Base-by-base conservation (phyloP, 2,329 filamentous ascomycete species). In the Sarocladium kiliense region DNA sequence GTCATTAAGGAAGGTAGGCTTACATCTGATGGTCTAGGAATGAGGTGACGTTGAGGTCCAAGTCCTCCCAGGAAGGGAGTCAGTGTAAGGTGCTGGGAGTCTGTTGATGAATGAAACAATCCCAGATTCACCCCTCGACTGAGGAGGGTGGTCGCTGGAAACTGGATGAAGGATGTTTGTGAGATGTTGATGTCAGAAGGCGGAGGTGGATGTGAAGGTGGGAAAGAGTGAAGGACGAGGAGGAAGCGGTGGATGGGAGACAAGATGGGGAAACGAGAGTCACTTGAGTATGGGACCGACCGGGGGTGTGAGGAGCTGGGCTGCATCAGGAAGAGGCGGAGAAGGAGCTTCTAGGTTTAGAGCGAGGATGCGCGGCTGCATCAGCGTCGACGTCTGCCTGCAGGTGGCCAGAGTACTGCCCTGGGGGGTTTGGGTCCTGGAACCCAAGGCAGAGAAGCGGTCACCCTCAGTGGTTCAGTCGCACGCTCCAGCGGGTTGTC, bases 161-260 rank as follows among this genome's bases (percentile, higher is more conserved):
- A 25, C 23, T 3, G 9, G 12, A 27, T 30, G 39, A 47, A 26
- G 37, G 39, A 32, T 19, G 19, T 23, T 21, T 37, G 25, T 47
- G 34, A 26, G 23, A 44, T 34, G 18, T 5, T 45, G 47, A 51
- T 27, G 47, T n/a, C n/a, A n/a, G 27, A 49, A 49, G 49, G 36
- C 16, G 41, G 19, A 50, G 34, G 54, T 16, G 47, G 53, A 51
- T 25, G 47, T 32, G 25, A 50, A 54, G 53, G 42, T 51, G 37
- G 54, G 53, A 42, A 36, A 49, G 47, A 34, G 45, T 23, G 42
- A 25, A 25, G 53, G 47, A 53, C 23, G 53, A 45, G 45, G 49
- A 45, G 27, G 32, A 45, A n/a, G 54, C 39, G 45, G 36, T 32
- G 32, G 54, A 56, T 23, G 32, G 36, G 47, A 2, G 54, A 36